Evolutionary conservation across 2,329 filamentous ascomycete species (phyloP), one percentile per base, ranked within the genome.

Genomic region (Paraphaeosphaeria sporulosa): DNA sequence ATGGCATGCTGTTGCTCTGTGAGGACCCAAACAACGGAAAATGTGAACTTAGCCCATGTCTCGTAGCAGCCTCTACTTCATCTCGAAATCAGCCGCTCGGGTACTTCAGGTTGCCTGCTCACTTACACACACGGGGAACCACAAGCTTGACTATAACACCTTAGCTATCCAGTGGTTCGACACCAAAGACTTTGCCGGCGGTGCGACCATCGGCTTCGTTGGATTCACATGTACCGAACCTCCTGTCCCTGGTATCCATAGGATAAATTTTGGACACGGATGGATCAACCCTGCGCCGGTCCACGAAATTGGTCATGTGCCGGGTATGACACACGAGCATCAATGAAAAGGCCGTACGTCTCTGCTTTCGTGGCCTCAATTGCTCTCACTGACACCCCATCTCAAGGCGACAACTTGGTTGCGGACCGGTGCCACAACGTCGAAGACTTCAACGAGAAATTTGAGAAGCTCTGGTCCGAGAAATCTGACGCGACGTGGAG

Each of bases 391-490:
- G 42, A 44, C 12, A 42, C 25, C 13, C 8, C 50, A 2, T 15
- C 6, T 42, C n/a, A 38, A 38, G 49, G 49, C 4, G 19, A 51
- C 21, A 5, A 32, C 30, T 42, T 4, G 8, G 49, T 59, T n/a
- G 27, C 53, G 32, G 54, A 59, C 57, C 57, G 50, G 6, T 59
- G 57, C 43, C 15, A 48, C 3, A 59, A 48, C 30, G 27, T 54
- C 17, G 3, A 27, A 13, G 57, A n/a, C 42, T 59, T 54, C 21
- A 3, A 48, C 7, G 17, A 30, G 19, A 54, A 21, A n/a, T 43
- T 40, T 49, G 32, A 42, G 13, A 7, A 52, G 17, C 13, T 54
- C 21, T 27, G 19, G 8, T 8, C 21, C 12, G 6, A 25, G 2
- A 54, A 32, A 9, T 42, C 27, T 15, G 27, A 47, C 23, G 27